Evolutionary conservation across 352 stramenopile genomes (phyloP).

Genomic region (Pythium sukuiense): DNA sequence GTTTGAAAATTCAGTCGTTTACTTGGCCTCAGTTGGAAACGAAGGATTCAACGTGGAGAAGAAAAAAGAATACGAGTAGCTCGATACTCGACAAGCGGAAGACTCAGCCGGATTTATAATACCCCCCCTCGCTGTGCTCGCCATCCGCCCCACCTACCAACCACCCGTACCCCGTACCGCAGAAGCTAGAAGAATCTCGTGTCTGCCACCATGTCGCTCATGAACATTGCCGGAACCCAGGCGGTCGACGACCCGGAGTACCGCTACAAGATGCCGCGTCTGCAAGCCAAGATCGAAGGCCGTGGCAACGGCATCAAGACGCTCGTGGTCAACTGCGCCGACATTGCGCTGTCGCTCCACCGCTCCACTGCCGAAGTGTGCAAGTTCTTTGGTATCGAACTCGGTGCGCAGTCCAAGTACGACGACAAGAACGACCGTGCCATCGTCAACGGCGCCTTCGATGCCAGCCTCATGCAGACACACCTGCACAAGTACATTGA

Average conservation of each 20-base stretch:
- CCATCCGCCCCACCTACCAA: background rate
- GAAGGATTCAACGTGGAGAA: constrained; percentile 74
- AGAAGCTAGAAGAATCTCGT: constrained; percentile 31
- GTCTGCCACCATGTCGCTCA: constrained; percentile 70
- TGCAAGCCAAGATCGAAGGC: constrained; percentile 97
- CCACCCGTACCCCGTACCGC: constrained; percentile 22
- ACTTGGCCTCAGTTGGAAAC: constrained; percentile 64
- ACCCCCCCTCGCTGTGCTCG: background rate
- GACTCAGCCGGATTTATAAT: constrained; percentile 36
- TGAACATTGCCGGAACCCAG: constrained; percentile 91
- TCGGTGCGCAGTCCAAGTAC: constrained; percentile 98
- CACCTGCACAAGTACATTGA: constrained; percentile 98
- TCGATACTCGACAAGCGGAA: constrained; percentile 29
- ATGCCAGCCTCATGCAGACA: constrained; percentile 93
- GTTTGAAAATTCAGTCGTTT: constrained; percentile 78
- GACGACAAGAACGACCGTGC: constrained; percentile 94
- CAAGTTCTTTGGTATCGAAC: constrained; percentile 99
- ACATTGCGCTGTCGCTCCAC: constrained; percentile 93
- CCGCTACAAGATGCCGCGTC: constrained; percentile 99
- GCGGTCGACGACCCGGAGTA: constrained; percentile 94
- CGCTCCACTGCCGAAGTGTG: constrained; percentile 95
- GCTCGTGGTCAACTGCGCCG: constrained; percentile 97
- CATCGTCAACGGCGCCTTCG: constrained; percentile 97
- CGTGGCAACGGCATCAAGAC: constrained; percentile 99
- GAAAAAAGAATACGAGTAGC: constrained; percentile 55